Base-by-base conservation (phyloP, 495 filamentous ascomycete genomes). In the Aspergillus steynii region DNA sequence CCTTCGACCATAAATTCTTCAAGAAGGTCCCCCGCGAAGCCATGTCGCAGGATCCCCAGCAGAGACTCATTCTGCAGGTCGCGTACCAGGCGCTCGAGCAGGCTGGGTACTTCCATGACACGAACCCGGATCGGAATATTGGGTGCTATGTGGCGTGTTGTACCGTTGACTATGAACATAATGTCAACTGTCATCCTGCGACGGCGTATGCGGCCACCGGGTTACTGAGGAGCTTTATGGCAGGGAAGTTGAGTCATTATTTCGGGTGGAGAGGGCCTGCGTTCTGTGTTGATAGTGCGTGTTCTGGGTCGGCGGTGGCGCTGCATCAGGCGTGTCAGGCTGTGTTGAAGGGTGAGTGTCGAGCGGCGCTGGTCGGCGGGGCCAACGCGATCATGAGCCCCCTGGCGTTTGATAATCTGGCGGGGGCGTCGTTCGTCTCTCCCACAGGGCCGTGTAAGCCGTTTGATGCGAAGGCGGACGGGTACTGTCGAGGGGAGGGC, bases 401-500 rank as follows among this genome's bases (percentile, higher is more conserved):
- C 7, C 7, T 68, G 5, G 64, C 59, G 5, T 72, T 64, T 20
- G 72, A 80, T 50, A 77, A 80, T 61, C 66, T 79, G 1, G 64
- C 63, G 12, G 77, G 61, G 0, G 78, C 66, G 1, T 70, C 66
- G 4, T 81, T 82, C 54, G 48, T 81, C 0, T 79, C 72, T 27
- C 70, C 72, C 0, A 80, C 72, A 0, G 80, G 80, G 0, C 65
- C 66, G 4, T 92, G 88, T 68, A 91, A 91, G 55, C 84, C 89
- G 0, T 92, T 91, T 57, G 88, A 91, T 67, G 80, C 83, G 49
- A 77, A 80, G 10, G 89, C 89, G 4, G 85, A 91, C 65, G 90
- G 90, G 0, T 93, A 91, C 70, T 91, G 88, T 67, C 82, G 90
- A 50, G 88, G 81, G 0, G 90, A 93, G 56, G 85, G 80, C 15